Percentiles rank a stretch among this genome's conserved stretches.
These are phyloP conservation scores for Mortierella sp. DNA, from an alignment of 371 early-diverging fungal species.

Conservation along the genomic window DNA sequence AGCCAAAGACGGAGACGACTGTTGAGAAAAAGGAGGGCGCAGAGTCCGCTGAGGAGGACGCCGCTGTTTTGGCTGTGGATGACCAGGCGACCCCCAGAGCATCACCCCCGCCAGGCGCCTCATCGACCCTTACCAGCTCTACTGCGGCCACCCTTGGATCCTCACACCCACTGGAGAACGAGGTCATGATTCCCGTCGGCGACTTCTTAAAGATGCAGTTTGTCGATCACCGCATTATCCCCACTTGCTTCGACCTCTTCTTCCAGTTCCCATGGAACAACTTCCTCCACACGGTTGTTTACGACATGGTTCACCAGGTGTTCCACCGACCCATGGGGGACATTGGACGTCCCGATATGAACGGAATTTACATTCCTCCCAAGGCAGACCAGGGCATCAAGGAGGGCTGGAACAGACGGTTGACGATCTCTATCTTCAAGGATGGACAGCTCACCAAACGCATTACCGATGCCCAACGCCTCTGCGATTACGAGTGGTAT, in stretches of 20 bases:
- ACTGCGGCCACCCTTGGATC: constrained; percentile 29
- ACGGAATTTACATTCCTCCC: constrained; percentile 49
- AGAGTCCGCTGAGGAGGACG: not conserved
- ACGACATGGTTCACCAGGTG: constrained; percentile 96
- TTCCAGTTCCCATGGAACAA: constrained; percentile 95
- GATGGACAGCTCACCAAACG: constrained; percentile 86
- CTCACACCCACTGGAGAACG: constrained; percentile 2
- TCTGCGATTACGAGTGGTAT: constrained; percentile 75
- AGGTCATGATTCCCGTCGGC: constrained; percentile 66
- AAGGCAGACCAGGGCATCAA: constrained; percentile 41
- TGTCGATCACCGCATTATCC: constrained; percentile 73
- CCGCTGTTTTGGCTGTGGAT: not conserved
- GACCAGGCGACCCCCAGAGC: constrained; percentile 31
- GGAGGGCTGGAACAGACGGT: constrained; percentile 49
- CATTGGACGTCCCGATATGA: constrained; percentile 56
- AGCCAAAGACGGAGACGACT: constrained; percentile 81
- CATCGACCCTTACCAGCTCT: constrained; percentile 27
- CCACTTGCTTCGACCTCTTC: constrained; percentile 81
- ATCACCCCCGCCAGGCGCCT: constrained; percentile 19
- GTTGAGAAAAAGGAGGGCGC: constrained; percentile 61
- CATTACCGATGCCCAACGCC: constrained; percentile 82
- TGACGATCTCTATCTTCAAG: constrained; percentile 71
- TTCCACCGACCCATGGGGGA: constrained; percentile 85
- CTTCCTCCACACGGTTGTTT: constrained; percentile 95
- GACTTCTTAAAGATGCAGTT: constrained; percentile 78